Evolutionary conservation across 768 basidiomycete genomes (phyloP).

Genomic region (Rhizopogon vinicolor): DNA sequence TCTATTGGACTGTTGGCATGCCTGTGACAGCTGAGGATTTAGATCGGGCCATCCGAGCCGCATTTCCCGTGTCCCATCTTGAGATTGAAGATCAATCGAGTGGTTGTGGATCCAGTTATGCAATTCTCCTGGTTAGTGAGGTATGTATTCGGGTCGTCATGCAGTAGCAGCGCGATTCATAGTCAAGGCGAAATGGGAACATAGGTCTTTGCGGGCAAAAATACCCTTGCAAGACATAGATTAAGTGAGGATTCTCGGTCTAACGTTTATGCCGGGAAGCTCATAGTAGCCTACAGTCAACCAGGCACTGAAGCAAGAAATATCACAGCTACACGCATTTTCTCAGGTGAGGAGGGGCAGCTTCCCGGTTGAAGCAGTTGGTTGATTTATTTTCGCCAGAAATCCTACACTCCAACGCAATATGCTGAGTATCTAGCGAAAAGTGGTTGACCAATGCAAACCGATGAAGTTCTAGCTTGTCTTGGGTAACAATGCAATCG

Average conservation of each 20-base stretch:
- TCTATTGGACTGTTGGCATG: constrained; percentile 35
- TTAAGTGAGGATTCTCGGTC: constrained; percentile 41
- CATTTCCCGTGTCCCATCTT: constrained; percentile 60
- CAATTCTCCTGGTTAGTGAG: constrained; percentile 72
- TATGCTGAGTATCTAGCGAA: constrained; percentile 48
- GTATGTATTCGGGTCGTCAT: constrained; percentile 30
- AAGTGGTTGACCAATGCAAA: constrained; percentile 8
- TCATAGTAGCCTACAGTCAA: constrained; percentile 49
- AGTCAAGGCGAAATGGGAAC: not conserved
- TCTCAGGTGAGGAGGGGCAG: constrained; percentile 58
- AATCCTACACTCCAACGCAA: constrained; percentile 69
- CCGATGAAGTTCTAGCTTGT: not conserved
- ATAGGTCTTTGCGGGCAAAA: constrained; percentile 75
- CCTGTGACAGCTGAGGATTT: constrained; percentile 53
- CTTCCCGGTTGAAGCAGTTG: not conserved
- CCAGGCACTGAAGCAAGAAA: constrained; percentile 66
- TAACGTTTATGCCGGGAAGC: constrained; percentile 5
- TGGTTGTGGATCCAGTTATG: constrained; percentile 79
- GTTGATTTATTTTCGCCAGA: constrained; percentile 34
- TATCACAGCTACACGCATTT: constrained; percentile 82
- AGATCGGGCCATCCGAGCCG: constrained; percentile 58
- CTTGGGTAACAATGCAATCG: not conserved
- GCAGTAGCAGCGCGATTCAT: not conserved
- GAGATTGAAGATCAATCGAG: constrained; percentile 75
- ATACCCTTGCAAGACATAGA: constrained; percentile 72